Evolutionary conservation across 2,329 filamentous ascomycete genomes (phyloP).

Genomic region (Stagonosporopsis cucurbitacearum): DNA sequence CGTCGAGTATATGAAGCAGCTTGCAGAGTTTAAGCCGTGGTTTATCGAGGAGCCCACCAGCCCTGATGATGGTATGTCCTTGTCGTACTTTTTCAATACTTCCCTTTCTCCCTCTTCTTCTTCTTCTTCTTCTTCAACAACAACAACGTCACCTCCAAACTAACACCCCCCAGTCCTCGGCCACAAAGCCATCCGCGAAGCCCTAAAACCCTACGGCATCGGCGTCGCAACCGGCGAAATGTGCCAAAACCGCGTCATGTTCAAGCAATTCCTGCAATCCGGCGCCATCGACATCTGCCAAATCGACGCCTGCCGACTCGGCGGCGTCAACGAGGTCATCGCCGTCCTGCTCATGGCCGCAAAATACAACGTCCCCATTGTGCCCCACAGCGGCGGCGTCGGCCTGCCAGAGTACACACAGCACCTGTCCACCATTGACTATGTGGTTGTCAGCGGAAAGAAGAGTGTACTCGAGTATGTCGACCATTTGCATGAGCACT

Average conservation of each 20-base stretch:
- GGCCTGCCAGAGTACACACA: constrained; percentile 93
- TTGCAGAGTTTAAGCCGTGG: constrained; percentile 85
- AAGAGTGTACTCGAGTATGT: constrained; percentile 87
- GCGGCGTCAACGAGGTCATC: constrained; percentile 89
- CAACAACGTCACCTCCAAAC: too few species aligned
- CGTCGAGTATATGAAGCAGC: constrained; percentile 82
- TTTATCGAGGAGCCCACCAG: constrained; percentile 95
- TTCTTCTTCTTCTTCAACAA: background rate
- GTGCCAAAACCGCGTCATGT: constrained; percentile 93
- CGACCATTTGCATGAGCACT: constrained; percentile 93
- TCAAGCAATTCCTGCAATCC: constrained; percentile 85
- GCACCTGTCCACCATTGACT: constrained; percentile 91
- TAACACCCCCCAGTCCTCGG: constrained; percentile 67
- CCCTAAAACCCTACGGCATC: constrained; percentile 75
- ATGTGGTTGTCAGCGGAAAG: constrained; percentile 83
- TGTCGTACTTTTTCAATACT: background rate
- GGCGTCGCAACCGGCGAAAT: constrained; percentile 92
- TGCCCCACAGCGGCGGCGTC: constrained; percentile 88
- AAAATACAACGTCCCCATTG: constrained; percentile 80
- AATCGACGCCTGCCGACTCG: constrained; percentile 87
- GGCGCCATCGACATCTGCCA: constrained; percentile 88
- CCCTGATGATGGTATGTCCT: constrained; percentile 70
- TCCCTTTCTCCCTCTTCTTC: background rate
- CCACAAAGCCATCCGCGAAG: constrained; percentile 83
- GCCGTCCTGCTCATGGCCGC: constrained; percentile 87